Evolutionary conservation across 1,284 basidiomycete genomes (phyloP), one percentile per base, ranked within the genome.

Genomic region (Mycena sp.): DNA sequence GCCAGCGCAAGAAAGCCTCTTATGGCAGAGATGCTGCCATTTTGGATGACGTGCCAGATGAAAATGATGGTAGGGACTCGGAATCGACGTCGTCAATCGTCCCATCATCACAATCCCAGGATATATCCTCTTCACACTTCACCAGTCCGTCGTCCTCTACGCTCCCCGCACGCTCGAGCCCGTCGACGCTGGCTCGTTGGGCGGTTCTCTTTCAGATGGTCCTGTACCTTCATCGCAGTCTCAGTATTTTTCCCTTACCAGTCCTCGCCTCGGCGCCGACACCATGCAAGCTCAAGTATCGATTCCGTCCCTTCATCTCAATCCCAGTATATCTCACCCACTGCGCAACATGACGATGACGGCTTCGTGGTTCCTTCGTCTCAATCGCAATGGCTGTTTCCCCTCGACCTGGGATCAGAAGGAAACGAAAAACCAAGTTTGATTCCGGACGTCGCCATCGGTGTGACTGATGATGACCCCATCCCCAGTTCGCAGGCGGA

Each of bases 401-500:
- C 61, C 14, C 19, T 37, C 3, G 25, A 38, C 28, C 7, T 32
- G 14, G 26, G 29, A 23, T 19, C 9, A 35, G 14, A 44, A 16
- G 35, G 21, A 43, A 61, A 55, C 50, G 72, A 73, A 28, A 37
- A 19, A 28, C 63, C 23, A 38, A 19, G 11, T 29, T 10, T 4
- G 16, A 7, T 19, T n/a, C 26, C 26, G n/a, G 19, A 41, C n/a
- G 28, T 19, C 3, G 21, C 53, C 51, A n/a, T 38, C 17, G 25
- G 56, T 38, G 40, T n/a, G 11, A 11, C 32, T 19, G 53, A 52
- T 32, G 37, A 67, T 26, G 62, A 72, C 56, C 25, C 62, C 30
- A 62, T 74, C 21, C 70, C 74, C 25, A 76, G 70, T 44, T 76
- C 74, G 37, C 76, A 76, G 56, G 72, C 69, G 53, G 72, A 75